Conservation (phyloP, 306 rosid species). For the Vigna reflexopilosa region DNA sequence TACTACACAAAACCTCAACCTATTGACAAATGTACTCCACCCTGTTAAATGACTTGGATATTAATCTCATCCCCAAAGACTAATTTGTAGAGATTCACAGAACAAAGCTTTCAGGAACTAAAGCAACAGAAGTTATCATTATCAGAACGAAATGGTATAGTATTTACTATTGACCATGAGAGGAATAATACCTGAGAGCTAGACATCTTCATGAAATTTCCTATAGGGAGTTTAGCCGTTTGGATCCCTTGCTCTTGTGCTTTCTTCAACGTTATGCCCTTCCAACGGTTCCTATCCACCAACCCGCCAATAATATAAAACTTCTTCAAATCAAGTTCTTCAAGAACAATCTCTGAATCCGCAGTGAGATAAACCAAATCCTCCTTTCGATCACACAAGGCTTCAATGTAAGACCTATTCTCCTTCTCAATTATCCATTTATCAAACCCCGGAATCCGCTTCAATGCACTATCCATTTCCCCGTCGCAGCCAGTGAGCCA, state of each 20-base stretch:
- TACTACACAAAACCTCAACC: neutral
- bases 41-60: neutral
- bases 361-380: constrained; percentile 86
- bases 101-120: neutral
- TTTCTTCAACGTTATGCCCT: constrained; percentile 89
- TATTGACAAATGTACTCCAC: neutral
- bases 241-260: constrained; percentile 91
- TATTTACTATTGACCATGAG: neutral
- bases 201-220: constrained; percentile 81
- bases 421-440: constrained; percentile 88
- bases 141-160: neutral
- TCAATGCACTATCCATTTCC: constrained; percentile 71
- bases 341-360: constrained; percentile 82
- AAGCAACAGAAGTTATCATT: neutral
- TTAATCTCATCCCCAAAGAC: neutral
- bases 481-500: constrained; percentile 91
- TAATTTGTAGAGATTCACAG: neutral
- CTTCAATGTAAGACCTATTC: constrained; percentile 71
- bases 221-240: constrained; percentile 89
- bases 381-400: constrained; percentile 68
- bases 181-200: constrained; percentile 82
- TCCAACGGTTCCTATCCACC: constrained; percentile 93
- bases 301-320: constrained; percentile 85
- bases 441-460: constrained; percentile 78
- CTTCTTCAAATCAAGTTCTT: constrained; percentile 80